Evolutionary conservation across 495 filamentous ascomycete genomes (phyloP), one percentile per base, ranked within the genome.

Genomic region (Talaromyces nanjingensis): DNA sequence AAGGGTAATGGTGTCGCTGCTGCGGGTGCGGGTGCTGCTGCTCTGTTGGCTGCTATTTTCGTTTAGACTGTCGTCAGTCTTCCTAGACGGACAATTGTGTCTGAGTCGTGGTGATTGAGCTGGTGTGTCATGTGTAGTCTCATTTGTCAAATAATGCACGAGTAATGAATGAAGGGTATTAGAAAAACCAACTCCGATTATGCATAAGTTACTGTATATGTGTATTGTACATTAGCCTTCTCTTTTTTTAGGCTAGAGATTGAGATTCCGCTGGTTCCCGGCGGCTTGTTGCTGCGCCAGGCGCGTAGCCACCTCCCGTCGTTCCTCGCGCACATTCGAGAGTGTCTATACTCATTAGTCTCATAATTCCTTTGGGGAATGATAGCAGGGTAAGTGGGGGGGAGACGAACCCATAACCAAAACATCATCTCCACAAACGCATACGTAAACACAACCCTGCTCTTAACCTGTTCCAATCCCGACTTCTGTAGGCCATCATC

Each of bases 351-450:
- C 16, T 42, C 29, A 29, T 70, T 67, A 53, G 67, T 60, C 6
- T n/a, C 0, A 34, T 71, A 53, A 74, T 73, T 22, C 69, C 66
- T 31, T 18, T 69, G 67, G 64, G 72, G 68, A 22, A 18, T 42
- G 16, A 3, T 20, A 64, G 5, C 14, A 56, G 61, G 22, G 14
- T n/a, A 25, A 25, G 25, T 25, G 31, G 59, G n/a, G 9, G 11
- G 25, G 33, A 34, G 37, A 42, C 80, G 62, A 71, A 90, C 88
- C 91, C 91, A 97, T 72, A 96, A 90, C 92, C 91, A 96, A 60
- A 84, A 82, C 69, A 91, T 78, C 75, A 92, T 87, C 79, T 97
- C 92, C 75, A 94, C 71, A 70, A 96, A 92, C 14, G 83, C 86
- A 76, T 89, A 96, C 0, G 90, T 87, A 69, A 97, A 96, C 11